These are phyloP conservation scores for Saccharomycopsis schoenii DNA, from an alignment of 805 yeast genomes.

Conservation along the genomic window DNA sequence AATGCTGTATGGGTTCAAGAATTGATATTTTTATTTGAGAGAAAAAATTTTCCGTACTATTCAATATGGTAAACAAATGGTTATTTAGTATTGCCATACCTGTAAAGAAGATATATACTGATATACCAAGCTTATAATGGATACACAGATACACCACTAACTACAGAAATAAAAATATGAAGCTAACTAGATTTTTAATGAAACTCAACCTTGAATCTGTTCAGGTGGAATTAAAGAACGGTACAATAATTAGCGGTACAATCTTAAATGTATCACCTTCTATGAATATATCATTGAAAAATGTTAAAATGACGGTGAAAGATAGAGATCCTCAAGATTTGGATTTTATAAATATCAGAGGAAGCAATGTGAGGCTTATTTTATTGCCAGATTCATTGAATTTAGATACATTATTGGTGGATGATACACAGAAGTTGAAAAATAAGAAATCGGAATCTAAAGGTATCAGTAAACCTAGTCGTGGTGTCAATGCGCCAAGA, in stretches of 20 bases:
- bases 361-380: conserved; percentile 63
- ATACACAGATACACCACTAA: no score
- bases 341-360: conserved; percentile 62
- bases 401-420: conserved; percentile 31
- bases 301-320: conserved; percentile 59
- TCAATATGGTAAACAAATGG: neutral
- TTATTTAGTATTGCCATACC: no score
- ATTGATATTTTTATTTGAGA: neutral
- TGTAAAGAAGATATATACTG: no score
- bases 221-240: conserved; percentile 72
- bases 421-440: conserved; percentile 33
- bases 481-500: neutral
- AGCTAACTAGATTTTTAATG: conserved; percentile 46
- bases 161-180: conserved; percentile 7
- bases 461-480: conserved; percentile 2
- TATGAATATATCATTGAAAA: conserved; percentile 65
- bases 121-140: no score
- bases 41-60: neutral
- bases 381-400: conserved; percentile 59
- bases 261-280: conserved; percentile 69
- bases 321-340: conserved; percentile 55
- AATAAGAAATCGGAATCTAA: conserved; percentile 1
- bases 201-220: conserved; percentile 66
- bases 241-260: conserved; percentile 63
- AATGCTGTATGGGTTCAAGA: neutral